A percentile compares a stretch with the other conserved stretches of the same genome.
Evolutionary conservation across 2,329 filamentous ascomycete genomes (phyloP).

Genomic region (Curvularia hawaiiensis): DNA sequence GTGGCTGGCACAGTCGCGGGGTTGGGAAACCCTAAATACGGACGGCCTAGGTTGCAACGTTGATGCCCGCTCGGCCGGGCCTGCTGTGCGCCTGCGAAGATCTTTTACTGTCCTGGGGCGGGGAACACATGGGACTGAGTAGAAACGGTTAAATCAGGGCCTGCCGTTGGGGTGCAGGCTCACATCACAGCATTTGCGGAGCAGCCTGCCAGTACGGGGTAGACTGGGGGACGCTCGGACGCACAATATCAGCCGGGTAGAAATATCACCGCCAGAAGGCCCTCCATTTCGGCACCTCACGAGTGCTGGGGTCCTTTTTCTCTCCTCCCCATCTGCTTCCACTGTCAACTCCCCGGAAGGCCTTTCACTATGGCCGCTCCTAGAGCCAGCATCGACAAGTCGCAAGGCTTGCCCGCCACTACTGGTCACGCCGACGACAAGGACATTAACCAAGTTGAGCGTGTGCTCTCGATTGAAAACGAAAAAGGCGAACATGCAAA

Average conservation of each 20-base stretch:
- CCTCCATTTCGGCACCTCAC: conserved; percentile 20
- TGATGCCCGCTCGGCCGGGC: conserved; percentile 13
- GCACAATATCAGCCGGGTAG: conserved; percentile 27
- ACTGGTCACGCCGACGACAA: conserved; percentile 25
- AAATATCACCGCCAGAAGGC: conserved; percentile 28
- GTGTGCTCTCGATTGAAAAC: conserved; percentile 53
- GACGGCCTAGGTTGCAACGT: conserved; percentile 20
- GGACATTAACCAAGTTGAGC: conserved; percentile 55
- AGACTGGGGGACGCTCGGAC: conserved; percentile 28
- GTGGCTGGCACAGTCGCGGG: conserved; percentile 20
- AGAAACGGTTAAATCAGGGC: conserved; percentile 16
- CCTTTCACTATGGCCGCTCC: conserved; percentile 28
- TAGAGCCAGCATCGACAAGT: conserved; percentile 24
- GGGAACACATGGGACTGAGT: conserved; percentile 9
- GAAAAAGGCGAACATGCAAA: conserved; percentile 60
- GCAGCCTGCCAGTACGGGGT: conserved; percentile 28
- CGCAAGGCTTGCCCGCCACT: conserved; percentile 23
- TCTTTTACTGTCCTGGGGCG: conserved; percentile 18
- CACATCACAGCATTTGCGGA: conserved; percentile 26
- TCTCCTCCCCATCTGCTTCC: conserved; percentile 16
- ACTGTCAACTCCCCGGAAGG: conserved; percentile 16
- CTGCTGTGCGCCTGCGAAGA: conserved; percentile 5
- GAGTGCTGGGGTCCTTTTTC: conserved; percentile 22
- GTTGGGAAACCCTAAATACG: conserved; percentile 12
- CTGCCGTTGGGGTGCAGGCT: conserved; percentile 21